A percentile compares a stretch with the other conserved stretches of the same genome.
Conservation (phyloP, 768 basidiomycete genomes). For the Nidula microcarpa region DNA sequence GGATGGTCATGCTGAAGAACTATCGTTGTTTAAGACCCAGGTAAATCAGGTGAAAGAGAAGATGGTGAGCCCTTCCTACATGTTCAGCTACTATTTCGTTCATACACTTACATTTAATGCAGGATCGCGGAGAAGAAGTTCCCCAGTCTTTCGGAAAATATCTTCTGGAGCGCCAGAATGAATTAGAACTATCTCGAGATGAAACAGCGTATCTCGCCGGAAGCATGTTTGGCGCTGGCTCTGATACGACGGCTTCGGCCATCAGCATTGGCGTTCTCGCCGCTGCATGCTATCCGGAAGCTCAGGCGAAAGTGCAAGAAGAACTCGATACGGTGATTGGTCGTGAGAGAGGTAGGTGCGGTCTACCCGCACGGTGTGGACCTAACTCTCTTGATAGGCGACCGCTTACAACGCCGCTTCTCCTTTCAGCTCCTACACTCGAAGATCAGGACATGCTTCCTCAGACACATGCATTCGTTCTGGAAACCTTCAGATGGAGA, state of each 20-base stretch:
- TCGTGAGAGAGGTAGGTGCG: slow-evolving; percentile 29
- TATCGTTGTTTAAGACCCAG: slow-evolving; percentile 51
- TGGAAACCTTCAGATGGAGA: slow-evolving; percentile 48
- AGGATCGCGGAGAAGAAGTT: slow-evolving; percentile 30
- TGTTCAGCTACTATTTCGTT: background rate
- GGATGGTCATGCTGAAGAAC: slow-evolving; percentile 53
- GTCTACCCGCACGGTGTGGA: background rate
- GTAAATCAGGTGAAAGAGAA: slow-evolving; percentile 40
- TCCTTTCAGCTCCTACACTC: slow-evolving; percentile 28
- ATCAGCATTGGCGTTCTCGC: slow-evolving; percentile 58
- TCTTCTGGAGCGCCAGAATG: slow-evolving; percentile 50
- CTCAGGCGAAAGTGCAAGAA: slow-evolving; percentile 47
- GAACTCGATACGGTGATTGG: slow-evolving; percentile 55
- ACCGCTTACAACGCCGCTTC: background rate
- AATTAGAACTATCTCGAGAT: slow-evolving; percentile 50
- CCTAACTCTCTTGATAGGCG: background rate
- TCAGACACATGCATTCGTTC: slow-evolving; percentile 45
- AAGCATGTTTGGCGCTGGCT: slow-evolving; percentile 63
- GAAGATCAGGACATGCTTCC: slow-evolving; percentile 39
- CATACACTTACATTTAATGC: background rate
- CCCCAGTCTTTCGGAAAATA: slow-evolving; percentile 53
- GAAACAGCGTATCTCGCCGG: slow-evolving; percentile 65
- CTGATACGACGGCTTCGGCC: slow-evolving; percentile 61
- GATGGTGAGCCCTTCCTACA: slow-evolving; percentile 28
- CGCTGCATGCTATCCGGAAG: slow-evolving; percentile 49